Conservation (phyloP, 1,139 yeast species). For the Nakaseomyces delphensis region DNA sequence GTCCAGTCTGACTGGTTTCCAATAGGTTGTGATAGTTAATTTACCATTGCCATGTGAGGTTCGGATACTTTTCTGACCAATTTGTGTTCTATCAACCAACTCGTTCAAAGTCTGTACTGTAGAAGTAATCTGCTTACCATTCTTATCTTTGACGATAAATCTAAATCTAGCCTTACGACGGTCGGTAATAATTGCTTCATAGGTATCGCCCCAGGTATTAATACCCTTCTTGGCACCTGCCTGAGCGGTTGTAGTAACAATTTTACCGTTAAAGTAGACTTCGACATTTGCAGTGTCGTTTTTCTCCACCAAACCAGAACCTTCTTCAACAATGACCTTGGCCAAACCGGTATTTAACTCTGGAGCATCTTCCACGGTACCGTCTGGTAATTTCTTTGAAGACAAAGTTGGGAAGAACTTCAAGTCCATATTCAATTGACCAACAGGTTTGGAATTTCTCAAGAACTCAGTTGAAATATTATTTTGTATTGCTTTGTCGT, state of each 20-base stretch:
- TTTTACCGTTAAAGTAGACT: constrained; percentile 51
- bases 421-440: constrained; percentile 59
- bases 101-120: constrained; percentile 58
- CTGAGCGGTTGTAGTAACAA: constrained; percentile 47
- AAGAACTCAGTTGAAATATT: constrained; percentile 49
- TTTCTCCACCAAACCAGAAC: constrained; percentile 28
- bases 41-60: constrained; percentile 59
- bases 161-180: constrained; percentile 62
- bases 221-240: constrained; percentile 60
- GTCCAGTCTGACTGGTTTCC: constrained; percentile 80
- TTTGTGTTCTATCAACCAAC: constrained; percentile 67
- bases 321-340: constrained; percentile 34
- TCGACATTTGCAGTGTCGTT: constrained; percentile 61
- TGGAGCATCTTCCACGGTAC: constrained; percentile 78
- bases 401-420: constrained; percentile 72
- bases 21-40: constrained; percentile 55
- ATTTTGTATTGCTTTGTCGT: constrained; percentile 45
- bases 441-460: constrained; percentile 74
- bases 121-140: constrained; percentile 53
- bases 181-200: constrained; percentile 68
- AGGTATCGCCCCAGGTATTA: constrained; percentile 46
- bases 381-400: constrained; percentile 69
- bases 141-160: constrained; percentile 56
- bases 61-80: constrained; percentile 70
- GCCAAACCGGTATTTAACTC: constrained; percentile 88